A percentile compares a stretch with the other conserved stretches of the same genome.
Conservation (phyloP, 2,329 filamentous ascomycete species). For the Orbilia quercus region DNA sequence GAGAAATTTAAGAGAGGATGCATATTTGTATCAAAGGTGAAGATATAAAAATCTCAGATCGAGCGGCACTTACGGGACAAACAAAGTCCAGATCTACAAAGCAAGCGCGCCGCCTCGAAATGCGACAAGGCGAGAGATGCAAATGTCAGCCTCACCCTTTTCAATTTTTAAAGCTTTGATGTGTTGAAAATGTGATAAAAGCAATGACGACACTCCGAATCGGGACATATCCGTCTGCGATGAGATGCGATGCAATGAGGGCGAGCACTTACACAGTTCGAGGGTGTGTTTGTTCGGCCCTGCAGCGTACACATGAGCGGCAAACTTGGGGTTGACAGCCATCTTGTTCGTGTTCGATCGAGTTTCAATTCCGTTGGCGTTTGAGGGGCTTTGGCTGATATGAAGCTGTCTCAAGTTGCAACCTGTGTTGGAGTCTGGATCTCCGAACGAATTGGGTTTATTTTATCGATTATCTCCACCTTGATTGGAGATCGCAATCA, state of each 20-base stretch:
- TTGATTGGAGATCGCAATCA: neutral
- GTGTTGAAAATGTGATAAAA: slow-evolving; percentile 57
- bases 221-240: slow-evolving; percentile 13
- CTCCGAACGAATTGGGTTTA: neutral
- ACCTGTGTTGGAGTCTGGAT: slow-evolving; percentile 43
- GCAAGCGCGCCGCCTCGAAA: slow-evolving; percentile 47
- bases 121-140: slow-evolving; percentile 39
- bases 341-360: too few relatives aligned
- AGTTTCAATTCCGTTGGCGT: slow-evolving; percentile 10
- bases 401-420: slow-evolving; percentile 39
- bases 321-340: slow-evolving; percentile 60
- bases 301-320: slow-evolving; percentile 61
- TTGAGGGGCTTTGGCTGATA: slow-evolving; percentile 17
- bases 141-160: slow-evolving; percentile 35
- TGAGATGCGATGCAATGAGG: too few relatives aligned
- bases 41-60: slow-evolving; percentile 5
- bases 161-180: slow-evolving; percentile 2
- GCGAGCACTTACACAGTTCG: slow-evolving; percentile 66
- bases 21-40: too few relatives aligned
- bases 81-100: slow-evolving; percentile 55
- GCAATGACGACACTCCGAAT: slow-evolving; percentile 38
- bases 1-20: too few relatives aligned
- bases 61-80: slow-evolving; percentile 46
- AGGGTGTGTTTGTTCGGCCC: slow-evolving; percentile 65
- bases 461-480: slow-evolving; percentile 43